Evolutionary conservation across 2,329 filamentous ascomycete genomes (phyloP).

Genomic region (Diplodia mutila): DNA sequence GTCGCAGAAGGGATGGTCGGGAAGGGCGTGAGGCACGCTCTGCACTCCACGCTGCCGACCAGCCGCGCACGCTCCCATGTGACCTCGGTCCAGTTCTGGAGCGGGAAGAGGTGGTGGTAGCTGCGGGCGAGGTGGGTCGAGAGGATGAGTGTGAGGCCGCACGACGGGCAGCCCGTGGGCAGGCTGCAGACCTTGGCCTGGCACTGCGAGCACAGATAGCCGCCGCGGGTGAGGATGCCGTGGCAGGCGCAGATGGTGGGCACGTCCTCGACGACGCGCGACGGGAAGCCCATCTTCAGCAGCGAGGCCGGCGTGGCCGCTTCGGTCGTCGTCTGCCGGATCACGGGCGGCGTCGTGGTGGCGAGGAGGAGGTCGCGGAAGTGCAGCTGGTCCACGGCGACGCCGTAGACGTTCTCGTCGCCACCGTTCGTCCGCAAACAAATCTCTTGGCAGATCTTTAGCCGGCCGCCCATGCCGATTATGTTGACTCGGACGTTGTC

Average conservation of each 20-base stretch:
- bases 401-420: constrained; percentile 74
- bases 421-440: constrained; percentile 85
- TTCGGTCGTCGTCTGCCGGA: constrained; percentile 56
- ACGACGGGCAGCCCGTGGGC: constrained; percentile 88
- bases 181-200: constrained; percentile 85
- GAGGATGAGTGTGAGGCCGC: constrained; percentile 87
- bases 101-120: constrained; percentile 45
- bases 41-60: constrained; percentile 63
- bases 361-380: constrained; percentile 87
- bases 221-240: constrained; percentile 77
- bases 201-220: constrained; percentile 90
- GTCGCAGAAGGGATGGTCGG: constrained; percentile 52
- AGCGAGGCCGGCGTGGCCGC: constrained; percentile 58
- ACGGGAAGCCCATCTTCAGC: constrained; percentile 98
- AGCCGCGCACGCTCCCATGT: constrained; percentile 72
- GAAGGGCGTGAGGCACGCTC: constrained; percentile 76
- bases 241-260: constrained; percentile 90
- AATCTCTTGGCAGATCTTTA: constrained; percentile 89
- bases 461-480: constrained; percentile 86
- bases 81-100: constrained; percentile 89
- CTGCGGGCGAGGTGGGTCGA: constrained; percentile 64
- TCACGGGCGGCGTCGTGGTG: constrained; percentile 85
- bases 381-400: constrained; percentile 85
- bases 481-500: constrained; percentile 88
- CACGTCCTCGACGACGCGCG: constrained; percentile 72